Base-by-base conservation (phyloP, 2,329 filamentous ascomycete species). In the Orbilia blumenaviensis region DNA sequence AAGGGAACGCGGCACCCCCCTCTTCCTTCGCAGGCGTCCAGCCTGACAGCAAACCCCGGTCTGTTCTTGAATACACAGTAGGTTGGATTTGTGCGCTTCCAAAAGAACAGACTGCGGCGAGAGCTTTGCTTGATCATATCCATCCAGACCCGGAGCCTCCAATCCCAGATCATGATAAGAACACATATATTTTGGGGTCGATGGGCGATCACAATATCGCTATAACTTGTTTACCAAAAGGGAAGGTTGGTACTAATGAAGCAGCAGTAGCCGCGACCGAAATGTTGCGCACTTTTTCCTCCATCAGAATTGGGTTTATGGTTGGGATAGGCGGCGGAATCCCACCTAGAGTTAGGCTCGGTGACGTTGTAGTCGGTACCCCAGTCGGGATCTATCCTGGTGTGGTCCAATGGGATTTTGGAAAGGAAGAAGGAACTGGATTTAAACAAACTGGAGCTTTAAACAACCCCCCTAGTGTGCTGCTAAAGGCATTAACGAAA, bases 321-420 rank as follows among this genome's bases (percentile, higher is more conserved):
- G 68, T 66, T 32, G 69, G 69, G 7, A 74, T 74, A n/a, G 69
- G 69, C 1, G 44, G 38, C 12, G 69, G 69, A 1, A 34, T 74
- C 32, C 62, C 69, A 7, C n/a, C 41, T 3, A 44, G 52, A 12
- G 52, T 73, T 25, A 29, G 42, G 18, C 32, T 69, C 1, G 66
- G 66, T 7, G 66, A 69, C 16, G 42, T 69, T 12, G 66, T 69
- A 1, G 42, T 69, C 14, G 21, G 66, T 6, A 41, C 16, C 0
- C 41, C n/a, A 21, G 41, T 52, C 2, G 32, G 32, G 2, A 3
- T 8, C 2, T 8, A 34, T 34, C 32, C 32, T 8, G 32, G 32
- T 9, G 32, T 34, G 8, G 34, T 61, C n/a, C 66, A 69, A 23
- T 69, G 42, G 52, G 66, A 69, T 42, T 52, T 61, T 9, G 52